Conservation (phyloP, 2,329 filamentous ascomycete genomes). For the Scorias spongiosa region DNA sequence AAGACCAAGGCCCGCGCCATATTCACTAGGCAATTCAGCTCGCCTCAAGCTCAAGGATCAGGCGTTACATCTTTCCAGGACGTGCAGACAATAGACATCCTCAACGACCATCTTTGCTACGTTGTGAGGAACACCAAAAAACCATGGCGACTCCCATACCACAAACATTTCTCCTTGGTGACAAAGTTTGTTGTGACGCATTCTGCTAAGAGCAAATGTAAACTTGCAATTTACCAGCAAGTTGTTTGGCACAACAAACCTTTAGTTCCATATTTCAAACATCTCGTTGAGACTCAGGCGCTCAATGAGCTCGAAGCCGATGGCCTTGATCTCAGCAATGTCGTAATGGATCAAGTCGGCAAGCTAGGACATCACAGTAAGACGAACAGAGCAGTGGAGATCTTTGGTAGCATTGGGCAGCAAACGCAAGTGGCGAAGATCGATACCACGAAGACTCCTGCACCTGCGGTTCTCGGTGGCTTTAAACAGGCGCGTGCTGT, state of each 20-base stretch:
- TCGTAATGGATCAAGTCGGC: slow-evolving; percentile 62
- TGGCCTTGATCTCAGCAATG: slow-evolving; percentile 58
- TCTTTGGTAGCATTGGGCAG: slow-evolving; percentile 62
- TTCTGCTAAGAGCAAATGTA: slow-evolving; percentile 79
- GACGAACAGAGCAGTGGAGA: slow-evolving; percentile 62
- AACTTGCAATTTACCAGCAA: slow-evolving; percentile 72
- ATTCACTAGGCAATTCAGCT: slow-evolving; percentile 50
- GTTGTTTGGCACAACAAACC: slow-evolving; percentile 62
- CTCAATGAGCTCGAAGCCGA: slow-evolving; percentile 59
- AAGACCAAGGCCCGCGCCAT: slow-evolving; percentile 5
- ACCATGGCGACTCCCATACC: slow-evolving; percentile 75
- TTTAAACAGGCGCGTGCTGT: neutral
- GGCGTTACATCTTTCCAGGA: slow-evolving; percentile 30
- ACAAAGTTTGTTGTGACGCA: slow-evolving; percentile 92
- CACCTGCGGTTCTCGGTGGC: slow-evolving; percentile 5
- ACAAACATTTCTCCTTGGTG: slow-evolving; percentile 62
- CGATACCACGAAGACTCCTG: slow-evolving; percentile 6
- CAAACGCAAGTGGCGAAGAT: slow-evolving; percentile 45
- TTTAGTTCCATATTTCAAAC: slow-evolving; percentile 25
- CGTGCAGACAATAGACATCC: slow-evolving; percentile 66
- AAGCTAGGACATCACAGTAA: slow-evolving; percentile 58
- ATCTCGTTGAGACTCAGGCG: slow-evolving; percentile 48
- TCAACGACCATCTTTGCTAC: slow-evolving; percentile 46
- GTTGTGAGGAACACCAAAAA: slow-evolving; percentile 48
- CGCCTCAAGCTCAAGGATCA: slow-evolving; percentile 14